Conservation (phyloP, 2,329 filamentous ascomycete genomes). For the Juglanconis juglandina region DNA sequence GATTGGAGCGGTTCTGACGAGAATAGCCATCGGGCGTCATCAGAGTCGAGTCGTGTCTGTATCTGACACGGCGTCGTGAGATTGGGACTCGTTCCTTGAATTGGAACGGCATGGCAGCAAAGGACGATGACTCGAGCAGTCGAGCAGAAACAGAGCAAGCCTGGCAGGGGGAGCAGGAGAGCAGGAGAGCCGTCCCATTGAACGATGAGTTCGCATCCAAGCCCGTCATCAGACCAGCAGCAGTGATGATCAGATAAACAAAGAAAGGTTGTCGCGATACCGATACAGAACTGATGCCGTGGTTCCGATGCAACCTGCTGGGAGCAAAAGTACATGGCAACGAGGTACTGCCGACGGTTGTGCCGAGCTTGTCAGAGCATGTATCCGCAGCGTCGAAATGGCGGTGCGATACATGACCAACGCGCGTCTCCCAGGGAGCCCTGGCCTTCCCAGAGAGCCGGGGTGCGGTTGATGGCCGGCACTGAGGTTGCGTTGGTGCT, state of each 20-base stretch:
- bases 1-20: background rate
- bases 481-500: slow-evolving; percentile 10
- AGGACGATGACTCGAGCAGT: background rate
- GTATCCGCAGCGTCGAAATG: slow-evolving; percentile 1
- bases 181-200: background rate
- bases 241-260: background rate
- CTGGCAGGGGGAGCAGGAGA: background rate
- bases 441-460: slow-evolving; percentile 2
- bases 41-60: background rate
- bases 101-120: background rate
- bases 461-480: slow-evolving; percentile 8
- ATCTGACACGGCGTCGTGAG: background rate
- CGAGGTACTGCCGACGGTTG: slow-evolving; percentile 19
- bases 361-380: slow-evolving; percentile 15
- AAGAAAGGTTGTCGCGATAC: background rate
- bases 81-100: background rate
- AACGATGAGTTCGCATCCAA: background rate
- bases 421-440: slow-evolving; percentile 17
- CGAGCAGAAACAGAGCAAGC: background rate
- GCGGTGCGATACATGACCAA: slow-evolving; percentile 8
- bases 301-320: background rate
- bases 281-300: background rate
- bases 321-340: slow-evolving; percentile 2
- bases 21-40: background rate
- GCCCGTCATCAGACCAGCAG: background rate